Evolutionary conservation across 2,329 filamentous ascomycete genomes (phyloP).

Genomic region (Fusarium nodosum): DNA sequence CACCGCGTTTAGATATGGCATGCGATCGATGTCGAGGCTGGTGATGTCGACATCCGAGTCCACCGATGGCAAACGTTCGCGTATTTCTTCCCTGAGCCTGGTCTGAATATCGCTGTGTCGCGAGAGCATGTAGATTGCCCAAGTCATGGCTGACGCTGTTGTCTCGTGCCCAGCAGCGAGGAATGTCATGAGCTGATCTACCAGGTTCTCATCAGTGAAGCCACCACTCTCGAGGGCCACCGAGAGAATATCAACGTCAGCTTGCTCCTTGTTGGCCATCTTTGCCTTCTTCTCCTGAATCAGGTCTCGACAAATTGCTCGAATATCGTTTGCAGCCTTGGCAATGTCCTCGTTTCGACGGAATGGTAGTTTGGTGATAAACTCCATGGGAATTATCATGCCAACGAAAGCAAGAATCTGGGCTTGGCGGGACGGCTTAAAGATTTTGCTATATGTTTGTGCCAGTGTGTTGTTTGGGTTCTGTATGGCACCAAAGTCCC

Average conservation of each 20-base stretch:
- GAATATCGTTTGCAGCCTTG: constrained; percentile 70
- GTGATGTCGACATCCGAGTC: constrained; percentile 55
- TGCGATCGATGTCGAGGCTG: constrained; percentile 72
- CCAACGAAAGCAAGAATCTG: constrained; percentile 69
- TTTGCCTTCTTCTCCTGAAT: constrained; percentile 77
- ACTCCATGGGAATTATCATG: constrained; percentile 72
- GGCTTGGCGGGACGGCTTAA: constrained; percentile 65
- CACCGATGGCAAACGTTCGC: constrained; percentile 67
- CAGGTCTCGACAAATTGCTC: constrained; percentile 74
- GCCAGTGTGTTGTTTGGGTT: constrained; percentile 72
- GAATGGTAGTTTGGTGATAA: constrained; percentile 75
- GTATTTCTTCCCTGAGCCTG: constrained; percentile 77
- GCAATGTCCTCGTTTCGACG: constrained; percentile 76
- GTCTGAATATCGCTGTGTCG: constrained; percentile 74
- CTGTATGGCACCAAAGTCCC: constrained; percentile 76
- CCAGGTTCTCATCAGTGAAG: constrained; percentile 83
- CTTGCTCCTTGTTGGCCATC: constrained; percentile 61
- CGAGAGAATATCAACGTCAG: constrained; percentile 80
- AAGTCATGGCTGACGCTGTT: constrained; percentile 80
- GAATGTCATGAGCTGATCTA: constrained; percentile 93
- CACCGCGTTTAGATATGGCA: constrained; percentile 85
- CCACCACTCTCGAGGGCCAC: constrained; percentile 82
- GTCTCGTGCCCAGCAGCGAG: constrained; percentile 87
- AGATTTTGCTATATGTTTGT: constrained; percentile 67
- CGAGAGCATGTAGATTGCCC: constrained; percentile 79